These are phyloP conservation scores for Mortierella sp. DNA, from an alignment of 371 early-diverging fungal species.

Conservation along the genomic window DNA sequence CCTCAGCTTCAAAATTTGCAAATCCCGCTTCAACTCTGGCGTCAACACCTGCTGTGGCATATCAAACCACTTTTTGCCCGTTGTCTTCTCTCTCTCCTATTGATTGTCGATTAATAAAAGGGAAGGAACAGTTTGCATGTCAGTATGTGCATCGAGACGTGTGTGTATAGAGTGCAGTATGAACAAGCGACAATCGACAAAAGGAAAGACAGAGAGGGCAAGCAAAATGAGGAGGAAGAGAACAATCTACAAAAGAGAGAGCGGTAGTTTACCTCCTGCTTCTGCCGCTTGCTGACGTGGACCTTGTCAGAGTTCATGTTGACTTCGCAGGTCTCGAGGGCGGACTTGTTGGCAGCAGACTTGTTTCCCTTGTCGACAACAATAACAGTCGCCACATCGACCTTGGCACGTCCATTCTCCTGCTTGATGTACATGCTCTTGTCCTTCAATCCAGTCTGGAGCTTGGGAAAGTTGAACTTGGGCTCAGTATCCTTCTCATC, in stretches of 20 bases:
- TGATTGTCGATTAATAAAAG: not conserved
- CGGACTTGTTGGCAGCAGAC: constrained; percentile 6
- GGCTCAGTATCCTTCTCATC: constrained; percentile 32
- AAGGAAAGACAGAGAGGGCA: not conserved
- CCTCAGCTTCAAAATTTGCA: constrained; percentile 88
- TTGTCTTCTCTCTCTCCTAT: constrained; percentile 73
- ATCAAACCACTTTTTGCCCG: constrained; percentile 93
- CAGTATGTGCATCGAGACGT: too few species aligned
- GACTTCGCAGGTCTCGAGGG: constrained; percentile 45
- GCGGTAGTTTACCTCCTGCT: constrained; percentile 39
- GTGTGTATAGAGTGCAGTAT: not conserved
- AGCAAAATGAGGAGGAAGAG: not conserved
- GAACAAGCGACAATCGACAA: not conserved
- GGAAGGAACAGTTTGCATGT: not conserved
- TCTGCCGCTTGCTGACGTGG: constrained; percentile 48
- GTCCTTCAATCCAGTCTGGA: constrained; percentile 29
- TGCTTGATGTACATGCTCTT: constrained; percentile 56
- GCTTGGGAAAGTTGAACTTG: constrained; percentile 44
- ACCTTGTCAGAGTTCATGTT: constrained; percentile 52
- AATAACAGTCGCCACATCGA: constrained; percentile 40
- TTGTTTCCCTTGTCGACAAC: constrained; percentile 30
- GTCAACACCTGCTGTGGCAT: constrained; percentile 92
- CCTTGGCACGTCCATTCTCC: constrained; percentile 59
- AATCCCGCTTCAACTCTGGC: constrained; percentile 88
- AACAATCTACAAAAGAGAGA: not conserved